Evolutionary conservation across 2,329 filamentous ascomycete genomes (phyloP), one percentile per base, ranked within the genome.

Genomic region (Aspergillus sp.): DNA sequence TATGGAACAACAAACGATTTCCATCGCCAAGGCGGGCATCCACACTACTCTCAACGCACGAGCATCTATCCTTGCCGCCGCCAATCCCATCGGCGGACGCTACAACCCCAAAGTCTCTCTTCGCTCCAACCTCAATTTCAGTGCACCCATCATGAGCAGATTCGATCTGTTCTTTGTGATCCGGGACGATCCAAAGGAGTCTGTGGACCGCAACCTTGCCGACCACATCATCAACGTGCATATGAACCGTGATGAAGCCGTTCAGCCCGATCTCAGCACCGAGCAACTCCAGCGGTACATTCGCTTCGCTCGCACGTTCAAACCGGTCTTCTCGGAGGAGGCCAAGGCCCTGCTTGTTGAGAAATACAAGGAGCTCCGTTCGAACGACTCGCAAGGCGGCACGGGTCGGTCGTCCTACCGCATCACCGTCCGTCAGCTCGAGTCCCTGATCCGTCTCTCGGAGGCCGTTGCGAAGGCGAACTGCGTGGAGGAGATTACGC

Each of bases 1-100:
- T 54, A 99, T 99, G 94, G 94, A 99, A 83, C 94, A 99, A 78
- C 94, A 99, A 75, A 99, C 94, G 4, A 99, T 99, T 60, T 97
- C 91, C 7, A 99, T 99, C 65, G 93, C 94, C 55, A 99, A 99
- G 76, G 94, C 94, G 4, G 94, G 94, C 65, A 99, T 99, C 54
- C 94, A 99, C 71, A 95, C 94, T 3, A 99, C 94, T 0, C 83
- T 99, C 43, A 99, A 99, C 68, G 94, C 94, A 2, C 86, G 94
- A 50, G 97, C 94, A 0, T 94, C 88, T 44, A 97, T 99, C 64
- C 86, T 99, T 14, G 94, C 94, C 0, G 94, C 94, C 5, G 94
- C 94, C 25, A 99, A 99, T 72, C 94, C 94, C 0, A 91, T 99
- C 4, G 91, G 91, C 23, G 94, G 94, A 11, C 86, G 94, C n/a